Evolutionary conservation across 2,329 filamentous ascomycete genomes (phyloP).

Genomic region (Hypoxylon sp.): DNA sequence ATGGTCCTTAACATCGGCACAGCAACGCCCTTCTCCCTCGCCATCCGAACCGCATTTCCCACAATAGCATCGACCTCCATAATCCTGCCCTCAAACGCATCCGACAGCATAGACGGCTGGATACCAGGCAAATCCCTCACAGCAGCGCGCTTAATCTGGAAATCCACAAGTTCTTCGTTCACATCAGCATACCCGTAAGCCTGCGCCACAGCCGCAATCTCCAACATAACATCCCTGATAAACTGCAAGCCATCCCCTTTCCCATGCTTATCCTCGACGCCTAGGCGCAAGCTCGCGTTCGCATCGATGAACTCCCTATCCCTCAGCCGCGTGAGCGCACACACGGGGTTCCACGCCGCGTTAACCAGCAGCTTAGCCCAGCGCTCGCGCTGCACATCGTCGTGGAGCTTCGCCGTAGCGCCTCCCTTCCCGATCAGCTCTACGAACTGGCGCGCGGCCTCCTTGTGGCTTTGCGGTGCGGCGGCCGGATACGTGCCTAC

Average conservation of each 20-base stretch:
- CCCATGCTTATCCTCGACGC: background rate
- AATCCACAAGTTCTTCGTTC: conserved; percentile 52
- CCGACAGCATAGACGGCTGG: conserved; percentile 55
- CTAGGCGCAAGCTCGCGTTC: conserved; percentile 9
- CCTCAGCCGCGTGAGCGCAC: conserved; percentile 64
- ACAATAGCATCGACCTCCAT: conserved; percentile 56
- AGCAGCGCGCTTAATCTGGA: conserved; percentile 48
- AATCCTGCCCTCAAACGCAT: conserved; percentile 49
- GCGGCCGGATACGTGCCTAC: conserved; percentile 65
- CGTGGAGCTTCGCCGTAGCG: conserved; percentile 60
- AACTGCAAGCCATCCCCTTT: conserved; percentile 46
- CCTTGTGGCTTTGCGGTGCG: conserved; percentile 47
- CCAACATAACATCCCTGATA: conserved; percentile 55
- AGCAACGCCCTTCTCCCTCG: conserved; percentile 48
- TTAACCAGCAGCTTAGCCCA: conserved; percentile 72
- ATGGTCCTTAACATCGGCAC: conserved; percentile 57
- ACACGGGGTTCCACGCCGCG: conserved; percentile 70
- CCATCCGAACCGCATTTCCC: conserved; percentile 54
- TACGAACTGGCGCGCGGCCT: conserved; percentile 57
- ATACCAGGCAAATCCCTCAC: conserved; percentile 48
- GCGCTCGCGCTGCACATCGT: conserved; percentile 66
- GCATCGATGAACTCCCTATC: conserved; percentile 62
- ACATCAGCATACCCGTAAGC: conserved; percentile 54
- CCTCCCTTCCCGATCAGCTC: conserved; percentile 61
- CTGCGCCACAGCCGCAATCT: conserved; percentile 54